Percentiles rank a stretch among this genome's conserved stretches.
These are phyloP conservation scores for Silene conica DNA, from an alignment of 148 eudicot genomes.

Conservation along the genomic window DNA sequence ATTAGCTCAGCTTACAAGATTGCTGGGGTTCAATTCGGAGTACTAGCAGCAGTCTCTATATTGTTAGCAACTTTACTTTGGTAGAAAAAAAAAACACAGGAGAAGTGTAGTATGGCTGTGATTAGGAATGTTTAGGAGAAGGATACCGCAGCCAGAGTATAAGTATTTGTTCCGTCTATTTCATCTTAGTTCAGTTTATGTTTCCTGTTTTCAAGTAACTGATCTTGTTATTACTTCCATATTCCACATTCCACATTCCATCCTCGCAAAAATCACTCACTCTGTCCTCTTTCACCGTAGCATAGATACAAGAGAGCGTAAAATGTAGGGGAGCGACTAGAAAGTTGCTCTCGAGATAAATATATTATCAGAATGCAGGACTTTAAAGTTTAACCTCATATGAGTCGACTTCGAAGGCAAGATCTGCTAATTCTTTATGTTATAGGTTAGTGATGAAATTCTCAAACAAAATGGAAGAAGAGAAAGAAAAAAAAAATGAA, in stretches of 20 bases:
- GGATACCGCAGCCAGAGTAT: background rate
- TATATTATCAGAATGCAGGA: no score
- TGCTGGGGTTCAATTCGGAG: constrained; percentile 15
- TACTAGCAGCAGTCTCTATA: constrained; percentile 19
- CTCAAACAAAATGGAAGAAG: background rate
- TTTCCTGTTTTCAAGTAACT: constrained; percentile 1
- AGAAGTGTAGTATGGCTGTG: background rate
- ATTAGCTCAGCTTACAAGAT: constrained; percentile 32
- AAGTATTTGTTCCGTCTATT: background rate
- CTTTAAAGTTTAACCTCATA: no score
- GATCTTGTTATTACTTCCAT: background rate
- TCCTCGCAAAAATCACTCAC: background rate
- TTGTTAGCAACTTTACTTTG: constrained; percentile 12
- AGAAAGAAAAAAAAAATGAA: background rate
- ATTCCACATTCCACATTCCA: background rate
- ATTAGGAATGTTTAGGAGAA: constrained; percentile 2
- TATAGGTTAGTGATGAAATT: no score
- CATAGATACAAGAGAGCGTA: background rate
- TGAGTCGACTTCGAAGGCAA: no score
- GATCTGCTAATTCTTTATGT: no score
- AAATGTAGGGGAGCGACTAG: background rate
- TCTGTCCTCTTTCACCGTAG: background rate
- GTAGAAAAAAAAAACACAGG: background rate
- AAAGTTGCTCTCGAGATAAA: background rate
- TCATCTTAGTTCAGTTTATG: constrained; percentile 10